A percentile compares a stretch with the other conserved stretches of the same genome.
phyloP scores from a whole-genome alignment of 1,284 basidiomycete species.

The Pholiota adiposa region DNA sequence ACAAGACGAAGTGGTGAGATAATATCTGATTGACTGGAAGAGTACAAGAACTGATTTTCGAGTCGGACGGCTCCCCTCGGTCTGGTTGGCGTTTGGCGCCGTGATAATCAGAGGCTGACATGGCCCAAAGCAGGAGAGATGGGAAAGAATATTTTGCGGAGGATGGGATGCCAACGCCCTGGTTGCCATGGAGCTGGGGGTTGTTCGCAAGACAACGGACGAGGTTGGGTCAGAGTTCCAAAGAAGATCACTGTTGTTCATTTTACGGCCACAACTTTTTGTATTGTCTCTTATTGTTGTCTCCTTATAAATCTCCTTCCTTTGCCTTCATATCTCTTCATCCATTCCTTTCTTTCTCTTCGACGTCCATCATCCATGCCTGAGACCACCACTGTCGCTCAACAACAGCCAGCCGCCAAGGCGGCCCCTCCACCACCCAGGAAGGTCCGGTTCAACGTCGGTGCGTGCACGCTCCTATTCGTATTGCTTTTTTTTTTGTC shows the following conservation, averaged over 20 bases:
- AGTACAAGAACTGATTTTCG: background rate
- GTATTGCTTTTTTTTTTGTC: constrained; percentile 7
- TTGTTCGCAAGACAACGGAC: constrained; percentile 22
- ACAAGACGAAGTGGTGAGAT: too few relatives aligned
- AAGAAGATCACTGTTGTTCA: constrained; percentile 20
- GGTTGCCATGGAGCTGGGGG: constrained; percentile 13
- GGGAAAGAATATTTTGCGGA: background rate
- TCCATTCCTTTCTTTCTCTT: constrained; percentile 14
- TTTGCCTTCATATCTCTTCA: constrained; percentile 13
- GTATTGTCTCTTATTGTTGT: constrained; percentile 22
- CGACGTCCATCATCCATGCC: constrained; percentile 27
- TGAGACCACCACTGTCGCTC: constrained; percentile 28
- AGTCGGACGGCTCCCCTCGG: too few relatives aligned
- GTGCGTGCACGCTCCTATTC: constrained; percentile 50
- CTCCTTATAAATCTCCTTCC: constrained; percentile 22
- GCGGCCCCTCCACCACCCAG: constrained; percentile 72
- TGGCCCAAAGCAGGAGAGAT: too few relatives aligned
- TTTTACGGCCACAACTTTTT: constrained; percentile 16
- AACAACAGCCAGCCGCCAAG: constrained; percentile 42
- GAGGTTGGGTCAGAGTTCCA: constrained; percentile 16
- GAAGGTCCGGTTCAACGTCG: constrained; percentile 92
- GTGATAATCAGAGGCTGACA: too few relatives aligned
- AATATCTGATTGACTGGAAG: background rate
- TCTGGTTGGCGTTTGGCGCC: too few relatives aligned
- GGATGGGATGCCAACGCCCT: constrained; percentile 13